Percentiles rank a stretch among this genome's conserved stretches.
These are phyloP conservation scores for Phytophthora citrophthora DNA, from an alignment of 352 stramenopile genomes.

Conservation along the genomic window DNA sequence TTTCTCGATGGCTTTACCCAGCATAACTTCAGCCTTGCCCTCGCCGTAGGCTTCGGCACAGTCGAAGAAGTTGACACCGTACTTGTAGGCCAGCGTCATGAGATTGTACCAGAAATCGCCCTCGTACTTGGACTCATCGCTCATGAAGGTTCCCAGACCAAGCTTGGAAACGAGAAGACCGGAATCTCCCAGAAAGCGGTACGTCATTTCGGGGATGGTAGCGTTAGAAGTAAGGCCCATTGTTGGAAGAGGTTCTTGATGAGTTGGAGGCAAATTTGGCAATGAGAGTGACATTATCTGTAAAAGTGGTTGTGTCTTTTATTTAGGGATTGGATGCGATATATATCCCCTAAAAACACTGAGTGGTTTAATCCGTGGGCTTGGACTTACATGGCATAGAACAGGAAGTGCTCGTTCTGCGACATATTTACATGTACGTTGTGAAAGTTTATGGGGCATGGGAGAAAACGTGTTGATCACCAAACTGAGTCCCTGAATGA, in stretches of 20 bases:
- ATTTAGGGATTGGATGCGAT: too few species aligned
- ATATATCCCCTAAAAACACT: too few species aligned
- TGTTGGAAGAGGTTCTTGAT: background rate
- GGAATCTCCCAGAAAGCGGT: slow-evolving; percentile 51
- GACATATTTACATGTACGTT: too few species aligned
- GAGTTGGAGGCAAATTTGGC: background rate
- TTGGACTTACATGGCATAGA: too few species aligned
- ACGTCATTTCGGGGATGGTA: slow-evolving; percentile 42
- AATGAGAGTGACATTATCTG: background rate
- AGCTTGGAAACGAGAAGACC: slow-evolving; percentile 52
- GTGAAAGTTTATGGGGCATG: too few species aligned
- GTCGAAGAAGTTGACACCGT: slow-evolving; percentile 24
- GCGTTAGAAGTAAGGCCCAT: background rate
- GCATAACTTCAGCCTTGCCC: background rate
- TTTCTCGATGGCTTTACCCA: slow-evolving; percentile 10
- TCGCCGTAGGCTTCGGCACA: slow-evolving; percentile 12
- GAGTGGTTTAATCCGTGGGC: too few species aligned
- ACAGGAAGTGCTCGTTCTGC: too few species aligned
- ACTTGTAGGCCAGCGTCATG: slow-evolving; percentile 2
- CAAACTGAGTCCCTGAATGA: too few species aligned
- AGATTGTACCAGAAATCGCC: slow-evolving; percentile 18
- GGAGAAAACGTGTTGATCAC: too few species aligned
- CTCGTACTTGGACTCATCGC: background rate
- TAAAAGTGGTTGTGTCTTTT: too few species aligned
- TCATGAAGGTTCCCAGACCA: slow-evolving; percentile 43